Percentiles rank a stretch among this genome's conserved stretches.
These are phyloP conservation scores for Cordyceps tenuipes DNA, from an alignment of 2,329 filamentous ascomycete genomes.

Conservation along the genomic window DNA sequence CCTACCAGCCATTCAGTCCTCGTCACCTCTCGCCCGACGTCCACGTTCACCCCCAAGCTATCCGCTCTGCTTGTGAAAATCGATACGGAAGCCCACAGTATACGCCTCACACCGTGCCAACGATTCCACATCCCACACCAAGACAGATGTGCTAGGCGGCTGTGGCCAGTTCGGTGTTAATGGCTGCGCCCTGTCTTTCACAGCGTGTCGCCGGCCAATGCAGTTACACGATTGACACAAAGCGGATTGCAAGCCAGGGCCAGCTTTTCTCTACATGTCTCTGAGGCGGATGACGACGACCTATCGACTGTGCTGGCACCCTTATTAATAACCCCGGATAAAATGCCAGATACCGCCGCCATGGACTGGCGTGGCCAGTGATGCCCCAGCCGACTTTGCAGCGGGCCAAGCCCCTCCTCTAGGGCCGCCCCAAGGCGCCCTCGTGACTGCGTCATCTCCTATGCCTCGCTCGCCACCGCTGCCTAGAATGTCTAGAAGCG, in stretches of 20 bases:
- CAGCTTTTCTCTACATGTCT: not conserved
- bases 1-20: not conserved
- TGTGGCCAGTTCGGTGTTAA: not conserved
- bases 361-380: not conserved
- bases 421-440: not conserved
- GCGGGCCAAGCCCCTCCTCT: not conserved
- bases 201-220: not conserved
- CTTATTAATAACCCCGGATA: not conserved
- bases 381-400: not conserved
- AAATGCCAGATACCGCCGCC: conserved; percentile 2
- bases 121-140: not conserved
- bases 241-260: too few relatives aligned
- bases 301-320: not conserved
- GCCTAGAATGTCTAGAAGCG: not conserved
- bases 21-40: not conserved
- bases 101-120: not conserved
- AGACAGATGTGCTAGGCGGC: not conserved
- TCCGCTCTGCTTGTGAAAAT: not conserved
- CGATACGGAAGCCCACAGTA: not conserved
- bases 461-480: conserved; percentile 6
- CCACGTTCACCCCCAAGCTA: not conserved
- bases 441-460: conserved; percentile 8
- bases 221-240: not conserved
- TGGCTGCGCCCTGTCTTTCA: not conserved
- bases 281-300: not conserved